These are phyloP conservation scores for Cercis canadensis DNA, from an alignment of 306 rosid genomes.

Conservation along the genomic window DNA sequence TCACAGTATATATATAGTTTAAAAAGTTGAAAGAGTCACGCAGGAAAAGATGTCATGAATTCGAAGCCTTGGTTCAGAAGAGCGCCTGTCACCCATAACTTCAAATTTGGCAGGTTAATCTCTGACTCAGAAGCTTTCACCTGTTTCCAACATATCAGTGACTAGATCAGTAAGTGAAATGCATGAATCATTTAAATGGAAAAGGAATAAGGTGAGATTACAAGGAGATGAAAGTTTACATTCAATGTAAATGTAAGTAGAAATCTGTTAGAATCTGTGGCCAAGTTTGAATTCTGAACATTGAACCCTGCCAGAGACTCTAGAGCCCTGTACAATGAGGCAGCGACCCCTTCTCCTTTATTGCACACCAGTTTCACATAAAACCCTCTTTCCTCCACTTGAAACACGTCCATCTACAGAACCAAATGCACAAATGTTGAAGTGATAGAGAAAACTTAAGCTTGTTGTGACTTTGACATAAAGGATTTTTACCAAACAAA, in stretches of 20 bases:
- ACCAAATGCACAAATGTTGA: constrained; percentile 11
- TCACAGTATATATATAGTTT: too few species aligned
- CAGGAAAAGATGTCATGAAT: constrained; percentile 46
- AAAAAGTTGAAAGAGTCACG: constrained; percentile 25
- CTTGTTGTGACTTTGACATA: not conserved
- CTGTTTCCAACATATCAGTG: constrained; percentile 51
- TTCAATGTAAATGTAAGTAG: constrained; percentile 68
- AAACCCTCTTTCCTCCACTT: constrained; percentile 86
- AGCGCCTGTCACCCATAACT: constrained; percentile 90
- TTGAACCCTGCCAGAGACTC: constrained; percentile 74
- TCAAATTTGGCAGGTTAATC: constrained; percentile 77
- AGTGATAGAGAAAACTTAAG: not conserved
- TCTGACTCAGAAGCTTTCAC: constrained; percentile 63
- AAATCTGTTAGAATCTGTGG: constrained; percentile 56
- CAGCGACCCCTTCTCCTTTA: constrained; percentile 68
- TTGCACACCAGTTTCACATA: constrained; percentile 69
- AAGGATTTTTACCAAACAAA: constrained; percentile 21
- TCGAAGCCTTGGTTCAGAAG: constrained; percentile 87
- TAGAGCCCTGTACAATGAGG: constrained; percentile 70
- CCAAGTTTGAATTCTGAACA: constrained; percentile 75
- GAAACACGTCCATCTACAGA: constrained; percentile 74
- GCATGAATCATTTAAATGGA: constrained; percentile 6
- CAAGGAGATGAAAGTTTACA: constrained; percentile 40
- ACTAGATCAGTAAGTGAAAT: constrained; percentile 8
- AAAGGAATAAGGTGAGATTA: not conserved